Evolutionary conservation across 805 yeast species (phyloP).

Genomic region (Jamesozyma spencerorum): DNA sequence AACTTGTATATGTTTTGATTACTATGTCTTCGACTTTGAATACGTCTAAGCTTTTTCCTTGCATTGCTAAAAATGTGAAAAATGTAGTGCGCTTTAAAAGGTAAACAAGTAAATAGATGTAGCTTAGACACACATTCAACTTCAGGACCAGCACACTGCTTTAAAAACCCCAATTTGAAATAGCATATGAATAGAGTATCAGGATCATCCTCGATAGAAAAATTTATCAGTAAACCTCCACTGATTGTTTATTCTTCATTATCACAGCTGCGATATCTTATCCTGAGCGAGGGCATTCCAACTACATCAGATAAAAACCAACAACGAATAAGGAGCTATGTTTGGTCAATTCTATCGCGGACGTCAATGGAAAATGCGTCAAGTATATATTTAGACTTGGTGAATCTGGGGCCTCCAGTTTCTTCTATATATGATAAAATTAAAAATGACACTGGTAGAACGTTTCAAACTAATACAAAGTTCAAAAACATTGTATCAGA

Average conservation of each 20-base stretch:
- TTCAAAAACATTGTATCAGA: slow-evolving; percentile 66
- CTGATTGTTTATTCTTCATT: slow-evolving; percentile 21
- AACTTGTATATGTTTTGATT: too few relatives aligned
- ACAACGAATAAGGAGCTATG: slow-evolving; percentile 42
- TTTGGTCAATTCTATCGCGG: slow-evolving; percentile 71
- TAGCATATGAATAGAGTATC: background rate
- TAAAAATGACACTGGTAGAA: slow-evolving; percentile 76
- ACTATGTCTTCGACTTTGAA: too few relatives aligned
- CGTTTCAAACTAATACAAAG: slow-evolving; percentile 61
- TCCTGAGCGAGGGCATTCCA: slow-evolving; percentile 17
- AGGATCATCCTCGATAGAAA: slow-evolving; percentile 15
- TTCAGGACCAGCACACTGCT: too few relatives aligned
- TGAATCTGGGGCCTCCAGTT: slow-evolving; percentile 48
- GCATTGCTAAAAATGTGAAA: too few relatives aligned
- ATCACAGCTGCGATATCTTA: slow-evolving; percentile 21
- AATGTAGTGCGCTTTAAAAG: too few relatives aligned
- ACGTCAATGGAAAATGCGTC: slow-evolving; percentile 49
- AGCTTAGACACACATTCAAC: too few relatives aligned
- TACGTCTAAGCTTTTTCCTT: too few relatives aligned
- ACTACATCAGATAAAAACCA: slow-evolving; percentile 7
- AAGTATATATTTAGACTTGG: slow-evolving; percentile 43
- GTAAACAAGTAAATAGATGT: too few relatives aligned
- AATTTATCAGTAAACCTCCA: slow-evolving; percentile 19
- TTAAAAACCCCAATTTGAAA: too few relatives aligned
- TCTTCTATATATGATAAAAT: slow-evolving; percentile 52